Evolutionary conservation across 2,329 filamentous ascomycete species (phyloP), one percentile per base, ranked within the genome.

Genomic region (Paramyrothecium roridum): DNA sequence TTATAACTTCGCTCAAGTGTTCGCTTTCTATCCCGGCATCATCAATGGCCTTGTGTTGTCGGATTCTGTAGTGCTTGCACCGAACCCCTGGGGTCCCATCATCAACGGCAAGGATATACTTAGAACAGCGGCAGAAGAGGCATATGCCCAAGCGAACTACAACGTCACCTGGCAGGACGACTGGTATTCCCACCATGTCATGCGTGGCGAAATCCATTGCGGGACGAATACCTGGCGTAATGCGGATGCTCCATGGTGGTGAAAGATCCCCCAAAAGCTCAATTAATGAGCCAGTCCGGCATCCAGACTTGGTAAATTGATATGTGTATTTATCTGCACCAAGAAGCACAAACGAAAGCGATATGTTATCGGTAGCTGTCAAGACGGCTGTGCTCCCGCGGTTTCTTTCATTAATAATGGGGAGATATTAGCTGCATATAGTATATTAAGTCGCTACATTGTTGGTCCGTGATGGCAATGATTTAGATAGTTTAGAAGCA

Each of bases 31-130:
- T 46, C 65, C 63, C 1, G 58, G 48, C 11, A 52, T 54, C 1
- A 54, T 67, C 47, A 67, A 66, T 22, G 55, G 61, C 3, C 23
- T 67, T 13, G 63, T 67, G 3, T 53, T 63, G 52, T 55, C n/a
- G 50, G 52, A 50, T 22, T 57, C 23, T 16, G 65, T 64, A 4
- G 45, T 53, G 8, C n/a, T 68, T 2, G 45, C 55, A 6, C 61
- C 63, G 1, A 66, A 64, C 49, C 62, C 58, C 0, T 68, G 59
- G 59, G 60, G 63, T 0, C 63, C 63, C 1, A 45, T 48, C 3
- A 56, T 65, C 8, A 43, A 66, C n/a, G 64, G 60, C 0, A 37
- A 37, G 17, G 65, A 67, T 47, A 51, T 65, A 8, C 33, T 68
- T 3, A 59, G 57, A 8, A 48, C 52, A 12, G 59, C 58, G 2